These are phyloP conservation scores for Senna tora DNA, from an alignment of 306 rosid species.

Conservation along the genomic window DNA sequence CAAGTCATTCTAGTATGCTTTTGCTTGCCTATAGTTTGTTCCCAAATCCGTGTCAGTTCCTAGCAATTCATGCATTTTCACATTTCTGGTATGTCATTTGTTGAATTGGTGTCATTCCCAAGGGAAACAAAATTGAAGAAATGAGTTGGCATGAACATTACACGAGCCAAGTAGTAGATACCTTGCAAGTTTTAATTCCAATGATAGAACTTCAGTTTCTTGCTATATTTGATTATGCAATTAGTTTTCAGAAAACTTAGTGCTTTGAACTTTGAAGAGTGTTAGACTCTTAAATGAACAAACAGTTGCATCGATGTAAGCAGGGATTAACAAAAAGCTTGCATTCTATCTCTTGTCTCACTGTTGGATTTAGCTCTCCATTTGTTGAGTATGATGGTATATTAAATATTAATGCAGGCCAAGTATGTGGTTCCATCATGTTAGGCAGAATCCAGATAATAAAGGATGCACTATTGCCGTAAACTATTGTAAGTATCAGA, in stretches of 20 bases:
- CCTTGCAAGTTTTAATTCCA: not conserved
- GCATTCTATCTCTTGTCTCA: not conserved
- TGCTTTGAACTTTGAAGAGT: not conserved
- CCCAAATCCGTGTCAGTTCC: too few species aligned
- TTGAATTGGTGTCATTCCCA: conserved; percentile 4
- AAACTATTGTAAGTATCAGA: conserved; percentile 67
- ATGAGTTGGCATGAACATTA: not conserved
- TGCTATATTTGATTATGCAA: conserved; percentile 1
- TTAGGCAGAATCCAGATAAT: conserved; percentile 65
- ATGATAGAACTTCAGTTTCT: conserved; percentile 13
- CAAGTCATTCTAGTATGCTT: too few species aligned
- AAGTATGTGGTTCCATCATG: conserved; percentile 94
- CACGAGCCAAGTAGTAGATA: not conserved
- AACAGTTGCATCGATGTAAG: not conserved
- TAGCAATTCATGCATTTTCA: conserved; percentile 15
- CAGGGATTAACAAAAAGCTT: not conserved
- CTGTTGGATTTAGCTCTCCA: not conserved
- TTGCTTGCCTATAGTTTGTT: too few species aligned
- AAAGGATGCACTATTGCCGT: conserved; percentile 68
- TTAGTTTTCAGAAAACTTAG: not conserved
- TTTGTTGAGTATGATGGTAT: conserved; percentile 23
- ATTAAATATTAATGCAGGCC: conserved; percentile 66
- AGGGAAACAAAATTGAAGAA: not conserved
- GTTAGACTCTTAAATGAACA: not conserved
- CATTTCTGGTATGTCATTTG: not conserved